Base-by-base conservation (phyloP, 352 stramenopile genomes). In the Pythium insidiosum region DNA sequence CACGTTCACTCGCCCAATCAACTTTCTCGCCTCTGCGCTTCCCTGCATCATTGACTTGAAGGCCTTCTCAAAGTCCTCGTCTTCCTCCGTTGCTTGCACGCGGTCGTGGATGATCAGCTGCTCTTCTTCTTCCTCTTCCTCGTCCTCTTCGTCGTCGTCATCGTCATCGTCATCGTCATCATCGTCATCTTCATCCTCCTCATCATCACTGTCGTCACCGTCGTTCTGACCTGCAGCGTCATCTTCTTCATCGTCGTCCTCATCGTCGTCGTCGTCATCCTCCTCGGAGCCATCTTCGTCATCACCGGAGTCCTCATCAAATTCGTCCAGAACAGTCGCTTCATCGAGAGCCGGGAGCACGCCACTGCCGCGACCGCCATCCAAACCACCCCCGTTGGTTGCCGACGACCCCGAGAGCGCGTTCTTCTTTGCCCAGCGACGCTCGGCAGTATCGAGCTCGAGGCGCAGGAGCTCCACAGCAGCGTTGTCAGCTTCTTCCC, bases 41-140 rank as follows among this genome's bases (percentile, higher is more conserved):
- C 66, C 65, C 29, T 88, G 74, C 72, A 95, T 90, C 71, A 95
- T 88, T 4, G 68, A 60, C 53, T 84, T 88, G 56, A 90, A 95
- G 11, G 80, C 81, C 53, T 88, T 88, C 49, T 94, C 81, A 44
- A 95, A 95, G 35, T 78, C 77, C 3, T 92, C 80, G 59, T 95
- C 83, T 48, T 95, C 83, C 39, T 86, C 77, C 11, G 64, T 88
- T 50, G 69, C 73, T 30, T 82, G 68, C 31, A 81, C 65, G 25
- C 76, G 75, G 38, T 92, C 76, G 37, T 87, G 74, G 33, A 88
- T 87, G 40, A 98, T 91, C 38, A 95, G 66, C 26, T 93, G 69
- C 50, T 90, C 86, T 35, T 94, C 86, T 63, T 90, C 80, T 0
- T 91, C 77, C 6, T 88, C 79, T 3, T 79, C 67, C 23, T 83